Percentiles rank a stretch among this genome's conserved stretches.
Evolutionary conservation across 2,329 filamentous ascomycete genomes (phyloP).

Genomic region (Fusarium decemcellulare): DNA sequence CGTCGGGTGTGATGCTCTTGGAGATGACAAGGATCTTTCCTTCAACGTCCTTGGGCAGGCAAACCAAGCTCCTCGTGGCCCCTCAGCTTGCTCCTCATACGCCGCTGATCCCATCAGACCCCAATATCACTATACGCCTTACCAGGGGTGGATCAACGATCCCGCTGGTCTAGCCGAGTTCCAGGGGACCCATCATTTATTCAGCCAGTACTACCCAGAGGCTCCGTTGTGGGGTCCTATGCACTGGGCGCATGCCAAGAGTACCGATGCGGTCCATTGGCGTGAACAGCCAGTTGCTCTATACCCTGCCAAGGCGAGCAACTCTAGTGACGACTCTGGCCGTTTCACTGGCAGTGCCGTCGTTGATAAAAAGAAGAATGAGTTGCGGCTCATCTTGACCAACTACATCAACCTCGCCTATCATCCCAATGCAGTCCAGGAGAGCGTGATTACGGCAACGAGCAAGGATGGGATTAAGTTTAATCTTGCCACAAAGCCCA

Average conservation of each 20-base stretch:
- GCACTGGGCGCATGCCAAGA: slow-evolving; percentile 46
- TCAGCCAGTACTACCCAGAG: slow-evolving; percentile 45
- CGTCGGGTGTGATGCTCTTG: slow-evolving; percentile 45
- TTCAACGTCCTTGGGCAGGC: slow-evolving; percentile 49
- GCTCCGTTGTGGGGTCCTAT: slow-evolving; percentile 45
- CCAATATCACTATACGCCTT: slow-evolving; percentile 47
- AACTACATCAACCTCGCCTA: slow-evolving; percentile 38
- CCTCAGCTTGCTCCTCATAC: slow-evolving; percentile 37
- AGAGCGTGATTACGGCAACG: slow-evolving; percentile 39
- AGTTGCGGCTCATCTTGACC: slow-evolving; percentile 42
- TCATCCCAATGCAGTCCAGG: slow-evolving; percentile 42
- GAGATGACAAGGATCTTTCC: slow-evolving; percentile 39
- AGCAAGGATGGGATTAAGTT: slow-evolving; percentile 43
- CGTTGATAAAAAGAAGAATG: slow-evolving; percentile 22
- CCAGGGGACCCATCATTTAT: slow-evolving; percentile 46
- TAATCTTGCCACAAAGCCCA: slow-evolving; percentile 34
- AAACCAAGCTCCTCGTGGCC: slow-evolving; percentile 40
- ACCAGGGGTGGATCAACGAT: slow-evolving; percentile 49
- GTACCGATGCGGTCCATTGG: slow-evolving; percentile 45
- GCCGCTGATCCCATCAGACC: slow-evolving; percentile 44
- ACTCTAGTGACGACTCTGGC: slow-evolving; percentile 36
- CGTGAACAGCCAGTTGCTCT: slow-evolving; percentile 42
- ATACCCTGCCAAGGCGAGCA: slow-evolving; percentile 21
- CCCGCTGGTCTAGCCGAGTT: slow-evolving; percentile 43
- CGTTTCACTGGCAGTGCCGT: slow-evolving; percentile 46